Evolutionary conservation across 2,329 filamentous ascomycete species (phyloP), one percentile per base, ranked within the genome.

Genomic region (Hypomyces perniciosus): DNA sequence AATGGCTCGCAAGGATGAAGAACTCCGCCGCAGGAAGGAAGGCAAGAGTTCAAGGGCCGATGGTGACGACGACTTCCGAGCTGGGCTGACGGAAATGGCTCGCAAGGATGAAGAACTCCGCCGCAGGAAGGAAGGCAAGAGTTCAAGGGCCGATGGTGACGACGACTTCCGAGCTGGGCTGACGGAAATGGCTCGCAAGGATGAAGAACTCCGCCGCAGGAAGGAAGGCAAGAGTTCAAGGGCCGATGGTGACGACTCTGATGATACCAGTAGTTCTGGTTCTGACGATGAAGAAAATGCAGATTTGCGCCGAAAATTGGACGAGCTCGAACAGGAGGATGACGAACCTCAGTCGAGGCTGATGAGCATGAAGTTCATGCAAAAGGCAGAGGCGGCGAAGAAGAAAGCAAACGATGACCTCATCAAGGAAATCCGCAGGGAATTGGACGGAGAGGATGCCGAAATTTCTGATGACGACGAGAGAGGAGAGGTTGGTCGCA

Each of bases 321-420:
- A 71, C 12, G 68, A 71, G 13, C 68, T 74, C 8, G 71, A 73
- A 33, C 63, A 71, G 7, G 70, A 76, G 10, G 77, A 79, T 26
- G 71, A 71, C n/a, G 73, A 65, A 13, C 79, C 80, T 0, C 76
- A 79, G 58, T 84, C 85, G 10, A 85, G 82, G 59, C 72, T 99
- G 6, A 83, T 88, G 68, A 79, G 80, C 46, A 90, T 99, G 85
- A 88, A 89, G 54, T 99, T 99, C 66, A 97, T 99, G 93, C 83
- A 86, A 61, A 90, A 86, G 58, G 89, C 90, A 1, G 91, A 96
- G 62, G 86, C 85, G 29, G 77, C 83, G 35, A 83, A 83, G 61
- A 90, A 85, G 67, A 81, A 85, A 56, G 80, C 83, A 51, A 96
- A 97, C 59, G 88, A 96, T 60, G 86, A 88, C 50, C 80, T 89